Conservation (phyloP, 1,284 basidiomycete species). For the Moesziomyces parantarcticus region DNA sequence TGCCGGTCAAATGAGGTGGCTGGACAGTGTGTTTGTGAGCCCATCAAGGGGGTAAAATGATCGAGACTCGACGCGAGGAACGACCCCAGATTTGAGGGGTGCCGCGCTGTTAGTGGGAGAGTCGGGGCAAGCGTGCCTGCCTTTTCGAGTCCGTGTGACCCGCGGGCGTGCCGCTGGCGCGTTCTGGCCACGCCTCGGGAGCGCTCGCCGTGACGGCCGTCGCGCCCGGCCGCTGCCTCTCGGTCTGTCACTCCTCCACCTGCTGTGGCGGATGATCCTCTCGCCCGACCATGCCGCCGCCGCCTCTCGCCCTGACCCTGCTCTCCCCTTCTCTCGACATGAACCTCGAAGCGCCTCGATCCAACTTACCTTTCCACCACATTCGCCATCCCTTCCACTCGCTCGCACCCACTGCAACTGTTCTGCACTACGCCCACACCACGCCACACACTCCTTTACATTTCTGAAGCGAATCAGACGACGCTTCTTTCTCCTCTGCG, state of each 20-base stretch:
- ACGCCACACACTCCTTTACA: neutral
- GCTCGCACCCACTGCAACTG: neutral
- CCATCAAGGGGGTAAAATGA: neutral
- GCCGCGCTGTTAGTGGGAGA: no score
- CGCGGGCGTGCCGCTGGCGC: neutral
- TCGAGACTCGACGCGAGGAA: conserved; percentile 6
- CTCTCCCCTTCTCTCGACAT: conserved; percentile 1
- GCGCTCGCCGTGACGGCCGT: neutral
- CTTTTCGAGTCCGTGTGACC: neutral
- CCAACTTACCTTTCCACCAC: neutral
- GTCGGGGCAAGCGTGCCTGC: neutral
- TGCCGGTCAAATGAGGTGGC: neutral
- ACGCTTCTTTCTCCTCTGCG: no score
- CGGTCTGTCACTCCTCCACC: neutral
- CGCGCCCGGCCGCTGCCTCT: neutral
- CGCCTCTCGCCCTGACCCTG: neutral
- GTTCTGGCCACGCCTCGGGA: neutral
- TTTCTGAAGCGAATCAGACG: neutral
- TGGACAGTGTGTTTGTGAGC: neutral
- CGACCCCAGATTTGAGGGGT: conserved; percentile 14
- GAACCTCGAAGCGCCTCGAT: neutral
- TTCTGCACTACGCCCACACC: neutral
- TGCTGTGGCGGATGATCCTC: no score
- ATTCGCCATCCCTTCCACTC: neutral
- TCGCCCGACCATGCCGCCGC: no score